Evolutionary conservation across 1,284 basidiomycete genomes (phyloP), one percentile per base, ranked within the genome.

Genomic region (Ganoderma lucidum): DNA sequence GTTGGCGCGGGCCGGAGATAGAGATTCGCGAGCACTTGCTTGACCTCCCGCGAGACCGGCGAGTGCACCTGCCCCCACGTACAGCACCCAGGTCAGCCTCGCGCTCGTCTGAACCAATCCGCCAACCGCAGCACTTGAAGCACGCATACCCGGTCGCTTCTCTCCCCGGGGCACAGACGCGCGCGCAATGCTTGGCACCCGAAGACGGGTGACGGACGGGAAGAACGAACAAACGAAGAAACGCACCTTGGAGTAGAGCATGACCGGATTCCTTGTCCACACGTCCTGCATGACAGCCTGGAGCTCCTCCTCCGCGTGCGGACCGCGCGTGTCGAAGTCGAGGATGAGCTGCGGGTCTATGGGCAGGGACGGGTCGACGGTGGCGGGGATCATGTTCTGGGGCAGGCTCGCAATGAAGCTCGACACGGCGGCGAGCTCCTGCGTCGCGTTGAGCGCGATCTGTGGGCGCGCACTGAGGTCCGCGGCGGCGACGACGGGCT

Each of bases 291-390:
- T 78, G 53, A 84, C 70, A 10, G 78, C 75, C 28, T 76, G 77
- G n/a, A 84, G 71, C 75, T 83, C 82, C n/a, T 78, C 75, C 14
- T 80, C 79, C 3, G 83, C 80, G 48, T 82, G 77, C 37, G 81
- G 75, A 71, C 84, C 82, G 15, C 89, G 85, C 0, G 92, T 91
- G 79, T 96, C 93, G 78, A 96, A 96, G 76, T 94, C 95, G 65
- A 96, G 86, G 14, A 96, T 86, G 65, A 94, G 86, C 71, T 91
- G 86, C 2, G 94, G 93, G 78, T 95, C 92, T 68, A 96, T 87
- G 0, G 93, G 88, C 23, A 77, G 72, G 6, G 83, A 74, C 0
- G 93, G 90, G 78, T 96, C 88, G 62, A 95, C 85, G 9, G 82
- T 82, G 0, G 82, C 75, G 0, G 95, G 94, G 62, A 96, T 89